Evolutionary conservation across 2,329 filamentous ascomycete species (phyloP).

Genomic region (Diaporthe amygdali): DNA sequence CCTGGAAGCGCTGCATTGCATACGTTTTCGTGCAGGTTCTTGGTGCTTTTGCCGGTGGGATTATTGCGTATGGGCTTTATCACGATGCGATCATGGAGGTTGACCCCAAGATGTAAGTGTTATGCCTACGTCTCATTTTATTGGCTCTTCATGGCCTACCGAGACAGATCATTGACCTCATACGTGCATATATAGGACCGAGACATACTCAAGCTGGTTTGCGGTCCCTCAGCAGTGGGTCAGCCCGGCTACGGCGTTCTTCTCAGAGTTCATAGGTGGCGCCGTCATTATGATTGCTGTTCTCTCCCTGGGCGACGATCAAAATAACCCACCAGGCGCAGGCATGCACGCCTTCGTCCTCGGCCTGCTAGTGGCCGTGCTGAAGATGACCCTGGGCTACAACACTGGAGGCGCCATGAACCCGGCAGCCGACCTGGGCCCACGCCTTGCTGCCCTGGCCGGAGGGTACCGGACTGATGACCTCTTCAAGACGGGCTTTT

Average conservation of each 20-base stretch:
- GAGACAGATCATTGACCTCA: background rate
- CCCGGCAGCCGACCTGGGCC: conserved; percentile 43
- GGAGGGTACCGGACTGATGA: conserved; percentile 35
- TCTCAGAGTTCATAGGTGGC: conserved; percentile 40
- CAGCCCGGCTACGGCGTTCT: conserved; percentile 34
- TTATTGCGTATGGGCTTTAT: conserved; percentile 37
- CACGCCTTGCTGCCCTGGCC: conserved; percentile 37
- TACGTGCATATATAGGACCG: background rate
- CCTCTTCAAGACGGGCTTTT: conserved; percentile 38
- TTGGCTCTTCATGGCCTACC: background rate
- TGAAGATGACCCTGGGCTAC: conserved; percentile 43
- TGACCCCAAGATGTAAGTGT: conserved; percentile 34
- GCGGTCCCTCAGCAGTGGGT: conserved; percentile 38
- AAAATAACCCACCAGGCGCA: conserved; percentile 42
- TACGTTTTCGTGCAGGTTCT: conserved; percentile 39
- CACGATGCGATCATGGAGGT: conserved; percentile 36
- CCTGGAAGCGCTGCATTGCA: conserved; percentile 37
- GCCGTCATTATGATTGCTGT: conserved; percentile 43
- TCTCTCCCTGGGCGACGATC: conserved; percentile 41
- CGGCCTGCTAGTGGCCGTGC: conserved; percentile 39
- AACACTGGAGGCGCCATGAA: conserved; percentile 44
- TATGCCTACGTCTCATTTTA: background rate
- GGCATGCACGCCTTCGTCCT: conserved; percentile 44
- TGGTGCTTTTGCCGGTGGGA: conserved; percentile 35
- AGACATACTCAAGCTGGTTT: conserved; percentile 39